Conservation (phyloP, 2,329 filamentous ascomycete genomes). For the Cyanodermella asteris region DNA sequence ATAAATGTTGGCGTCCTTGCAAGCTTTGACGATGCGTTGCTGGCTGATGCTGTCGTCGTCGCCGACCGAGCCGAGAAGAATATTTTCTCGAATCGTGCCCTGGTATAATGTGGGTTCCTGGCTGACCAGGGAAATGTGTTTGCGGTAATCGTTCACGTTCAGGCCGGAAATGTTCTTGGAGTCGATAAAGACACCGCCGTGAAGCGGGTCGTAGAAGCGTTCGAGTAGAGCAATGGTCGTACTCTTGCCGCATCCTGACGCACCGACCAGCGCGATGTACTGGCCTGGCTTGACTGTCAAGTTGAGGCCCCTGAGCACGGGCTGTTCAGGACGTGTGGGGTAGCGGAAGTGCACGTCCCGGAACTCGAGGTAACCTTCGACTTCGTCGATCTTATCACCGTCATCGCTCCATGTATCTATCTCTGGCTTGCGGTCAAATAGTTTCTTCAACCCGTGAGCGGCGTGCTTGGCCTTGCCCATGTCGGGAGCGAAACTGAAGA, state of each 20-base stretch:
- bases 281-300: conserved; percentile 53
- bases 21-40: conserved; percentile 51
- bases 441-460: conserved; percentile 53
- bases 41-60: conserved; percentile 46
- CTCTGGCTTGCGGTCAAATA: conserved; percentile 61
- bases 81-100: conserved; percentile 76
- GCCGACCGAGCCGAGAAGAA: conserved; percentile 46
- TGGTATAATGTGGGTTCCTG: conserved; percentile 93
- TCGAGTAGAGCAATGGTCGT: conserved; percentile 84
- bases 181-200: conserved; percentile 62
- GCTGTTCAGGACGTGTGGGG: conserved; percentile 72
- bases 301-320: conserved; percentile 72
- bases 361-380: conserved; percentile 71
- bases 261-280: conserved; percentile 78
- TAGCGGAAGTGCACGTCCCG: conserved; percentile 87
- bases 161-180: conserved; percentile 59
- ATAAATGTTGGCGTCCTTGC: conserved; percentile 78
- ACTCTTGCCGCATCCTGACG: conserved; percentile 81
- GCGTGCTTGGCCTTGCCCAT: conserved; percentile 85
- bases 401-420: conserved; percentile 65
- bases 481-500: conserved; percentile 77
- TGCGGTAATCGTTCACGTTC: conserved; percentile 72
- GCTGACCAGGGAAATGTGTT: conserved; percentile 64
- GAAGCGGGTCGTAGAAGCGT: conserved; percentile 78
- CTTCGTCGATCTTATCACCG: conserved; percentile 37